These are phyloP conservation scores for Leishmania tarentolae DNA, from an alignment of 208 protist genomes.

Conservation along the genomic window DNA sequence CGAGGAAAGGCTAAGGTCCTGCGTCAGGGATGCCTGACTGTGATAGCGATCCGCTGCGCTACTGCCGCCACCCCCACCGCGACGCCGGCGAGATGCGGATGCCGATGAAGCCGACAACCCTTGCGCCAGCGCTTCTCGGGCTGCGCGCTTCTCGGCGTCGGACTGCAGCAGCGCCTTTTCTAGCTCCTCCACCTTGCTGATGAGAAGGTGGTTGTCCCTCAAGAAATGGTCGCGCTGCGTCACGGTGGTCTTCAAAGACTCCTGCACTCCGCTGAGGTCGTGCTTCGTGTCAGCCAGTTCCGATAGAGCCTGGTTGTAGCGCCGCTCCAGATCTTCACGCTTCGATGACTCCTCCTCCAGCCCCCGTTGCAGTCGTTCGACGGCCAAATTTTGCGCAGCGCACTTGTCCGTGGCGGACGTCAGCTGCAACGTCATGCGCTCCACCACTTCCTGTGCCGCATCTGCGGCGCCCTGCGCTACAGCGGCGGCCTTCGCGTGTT, in stretches of 20 bases:
- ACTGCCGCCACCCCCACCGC: constrained; percentile 10
- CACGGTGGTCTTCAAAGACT: constrained; percentile 13
- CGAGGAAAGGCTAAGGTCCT: constrained; percentile 30
- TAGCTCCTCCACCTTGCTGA: constrained; percentile 56
- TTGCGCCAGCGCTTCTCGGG: constrained; percentile 58
- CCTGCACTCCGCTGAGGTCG: constrained; percentile 20
- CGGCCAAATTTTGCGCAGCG: background rate
- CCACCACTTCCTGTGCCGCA: constrained; percentile 9
- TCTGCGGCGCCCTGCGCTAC: constrained; percentile 3
- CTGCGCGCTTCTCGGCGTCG: constrained; percentile 63
- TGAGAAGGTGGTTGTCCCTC: constrained; percentile 62
- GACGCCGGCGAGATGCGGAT: constrained; percentile 8
- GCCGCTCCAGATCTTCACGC: constrained; percentile 10
- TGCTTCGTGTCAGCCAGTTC: constrained; percentile 23
- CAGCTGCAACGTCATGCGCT: constrained; percentile 9
- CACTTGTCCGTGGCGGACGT: background rate
- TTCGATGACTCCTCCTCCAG: constrained; percentile 1
- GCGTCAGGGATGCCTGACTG: constrained; percentile 24
- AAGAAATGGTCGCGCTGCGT: constrained; percentile 50
- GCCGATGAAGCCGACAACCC: constrained; percentile 37
- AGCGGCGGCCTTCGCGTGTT: background rate
- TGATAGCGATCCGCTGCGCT: constrained; percentile 11
- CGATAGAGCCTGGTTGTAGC: constrained; percentile 15
- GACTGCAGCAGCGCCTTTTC: constrained; percentile 57
- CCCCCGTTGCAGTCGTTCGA: constrained; percentile 7